Conservation (phyloP, 164 flowering plant species). For the Vitis cinerea region DNA sequence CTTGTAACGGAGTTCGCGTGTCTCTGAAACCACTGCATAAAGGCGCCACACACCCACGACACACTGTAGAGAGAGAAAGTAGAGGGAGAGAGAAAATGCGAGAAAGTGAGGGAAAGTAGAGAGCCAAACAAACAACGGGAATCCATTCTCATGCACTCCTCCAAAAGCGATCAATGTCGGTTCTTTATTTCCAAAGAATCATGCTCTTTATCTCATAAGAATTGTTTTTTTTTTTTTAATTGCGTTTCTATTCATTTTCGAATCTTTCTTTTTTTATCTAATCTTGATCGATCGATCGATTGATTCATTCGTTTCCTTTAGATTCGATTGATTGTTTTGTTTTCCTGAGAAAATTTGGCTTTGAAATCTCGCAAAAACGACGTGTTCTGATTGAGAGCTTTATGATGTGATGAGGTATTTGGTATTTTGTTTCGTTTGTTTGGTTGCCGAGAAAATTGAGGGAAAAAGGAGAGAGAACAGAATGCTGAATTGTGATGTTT, state of each 20-base stretch:
- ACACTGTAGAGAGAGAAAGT: background rate
- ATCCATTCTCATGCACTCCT: background rate
- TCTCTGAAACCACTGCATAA: constrained; percentile 15
- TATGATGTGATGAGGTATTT: constrained; percentile 5
- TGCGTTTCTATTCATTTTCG: background rate
- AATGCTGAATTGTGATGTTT: background rate
- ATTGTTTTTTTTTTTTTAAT: background rate
- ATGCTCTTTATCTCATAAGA: background rate
- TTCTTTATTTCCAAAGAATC: constrained; percentile 9
- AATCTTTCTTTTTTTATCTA: background rate
- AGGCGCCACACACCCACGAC: background rate
- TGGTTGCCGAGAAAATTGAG: constrained; percentile 8
- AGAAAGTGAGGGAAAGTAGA: background rate
- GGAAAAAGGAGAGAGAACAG: background rate
- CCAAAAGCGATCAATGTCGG: constrained; percentile 26
- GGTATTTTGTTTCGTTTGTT: background rate
- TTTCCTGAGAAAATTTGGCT: constrained; percentile 3
- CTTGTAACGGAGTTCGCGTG: constrained; percentile 24
- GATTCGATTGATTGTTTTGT: background rate
- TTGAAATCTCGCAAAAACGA: background rate
- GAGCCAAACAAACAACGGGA: background rate
- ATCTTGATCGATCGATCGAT: background rate
- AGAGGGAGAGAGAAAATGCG: background rate
- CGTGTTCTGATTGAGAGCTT: constrained; percentile 1
- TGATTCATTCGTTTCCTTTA: too few species aligned